Evolutionary conservation across 352 stramenopile genomes (phyloP).

Genomic region (Pythium chondricola): DNA sequence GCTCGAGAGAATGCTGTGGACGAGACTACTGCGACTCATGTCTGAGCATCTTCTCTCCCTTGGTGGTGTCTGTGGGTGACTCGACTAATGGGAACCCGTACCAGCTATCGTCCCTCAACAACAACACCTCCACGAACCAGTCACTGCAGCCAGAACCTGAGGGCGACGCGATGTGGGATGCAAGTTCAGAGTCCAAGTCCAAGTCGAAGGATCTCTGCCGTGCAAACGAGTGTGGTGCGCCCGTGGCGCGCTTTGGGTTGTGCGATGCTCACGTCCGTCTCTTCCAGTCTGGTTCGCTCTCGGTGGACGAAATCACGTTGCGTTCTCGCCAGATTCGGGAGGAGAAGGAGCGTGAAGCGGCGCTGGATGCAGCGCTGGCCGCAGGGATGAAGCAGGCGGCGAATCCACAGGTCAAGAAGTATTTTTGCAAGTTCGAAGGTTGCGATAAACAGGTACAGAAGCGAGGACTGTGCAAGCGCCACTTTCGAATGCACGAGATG

Average conservation of each 20-base stretch:
- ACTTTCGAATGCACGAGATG: conserved; percentile 42
- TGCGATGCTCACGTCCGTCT: conserved; percentile 41
- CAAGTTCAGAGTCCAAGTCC: conserved; percentile 11
- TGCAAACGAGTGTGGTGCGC: conserved; percentile 27
- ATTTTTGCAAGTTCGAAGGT: conserved; percentile 55
- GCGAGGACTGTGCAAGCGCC: conserved; percentile 51
- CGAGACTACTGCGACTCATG: conserved; percentile 56
- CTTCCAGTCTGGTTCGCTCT: conserved; percentile 43
- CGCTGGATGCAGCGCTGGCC: conserved; percentile 9
- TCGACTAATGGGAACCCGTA: conserved; percentile 14
- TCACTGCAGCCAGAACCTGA: conserved; percentile 16
- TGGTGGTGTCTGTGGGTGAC: conserved; percentile 39
- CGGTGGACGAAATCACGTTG: conserved; percentile 55
- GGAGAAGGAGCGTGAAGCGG: conserved; percentile 12
- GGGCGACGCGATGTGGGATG: conserved; percentile 18
- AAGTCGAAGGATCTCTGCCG: conserved; percentile 29
- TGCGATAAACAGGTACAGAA: conserved; percentile 66
- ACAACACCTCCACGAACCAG: too few species aligned
- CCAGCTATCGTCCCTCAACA: conserved; percentile 10
- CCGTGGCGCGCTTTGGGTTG: conserved; percentile 26
- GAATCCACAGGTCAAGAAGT: conserved; percentile 39
- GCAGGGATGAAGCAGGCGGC: conserved; percentile 18
- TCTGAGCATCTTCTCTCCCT: conserved; percentile 48
- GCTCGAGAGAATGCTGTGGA: conserved; percentile 41
- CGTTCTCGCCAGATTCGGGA: conserved; percentile 25